These are phyloP conservation scores for Colletotrichum tanaceti DNA, from an alignment of 2,329 filamentous ascomycete species.

Conservation along the genomic window DNA sequence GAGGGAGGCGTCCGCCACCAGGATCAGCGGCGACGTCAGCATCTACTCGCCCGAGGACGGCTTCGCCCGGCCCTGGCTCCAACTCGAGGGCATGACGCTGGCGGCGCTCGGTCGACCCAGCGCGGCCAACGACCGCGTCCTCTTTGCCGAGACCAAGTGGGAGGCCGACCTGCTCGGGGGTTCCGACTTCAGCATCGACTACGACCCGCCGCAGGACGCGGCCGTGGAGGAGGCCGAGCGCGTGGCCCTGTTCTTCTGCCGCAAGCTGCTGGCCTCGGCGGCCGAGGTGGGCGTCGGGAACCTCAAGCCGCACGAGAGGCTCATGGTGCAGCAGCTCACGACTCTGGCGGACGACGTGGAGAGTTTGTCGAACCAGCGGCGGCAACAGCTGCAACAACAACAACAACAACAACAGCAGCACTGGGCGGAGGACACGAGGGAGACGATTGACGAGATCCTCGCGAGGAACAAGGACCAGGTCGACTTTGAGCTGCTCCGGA, in stretches of 20 bases:
- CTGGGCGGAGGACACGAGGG: conserved; percentile 16
- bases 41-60: conserved; percentile 9
- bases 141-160: conserved; percentile 22
- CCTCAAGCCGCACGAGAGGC: conserved; percentile 12
- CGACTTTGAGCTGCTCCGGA: conserved; percentile 11
- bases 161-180: neutral
- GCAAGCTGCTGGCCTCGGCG: neutral
- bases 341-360: neutral
- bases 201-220: conserved; percentile 1
- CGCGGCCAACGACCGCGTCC: conserved; percentile 20
- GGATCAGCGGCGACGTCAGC: conserved; percentile 20
- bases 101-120: conserved; percentile 4
- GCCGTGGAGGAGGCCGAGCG: conserved; percentile 15
- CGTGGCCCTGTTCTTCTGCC: conserved; percentile 21
- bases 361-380: neutral
- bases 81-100: conserved; percentile 9
- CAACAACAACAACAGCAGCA: too few relatives aligned
- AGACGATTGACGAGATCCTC: neutral
- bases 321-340: conserved; percentile 7
- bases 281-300: conserved; percentile 3
- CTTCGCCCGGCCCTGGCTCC: conserved; percentile 10
- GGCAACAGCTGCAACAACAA: accelerated
- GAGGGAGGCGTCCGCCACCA: neutral
- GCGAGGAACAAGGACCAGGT: conserved; percentile 5
- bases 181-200: neutral